Base-by-base conservation (phyloP, 495 filamentous ascomycete species). In the Xylaria grammica region DNA sequence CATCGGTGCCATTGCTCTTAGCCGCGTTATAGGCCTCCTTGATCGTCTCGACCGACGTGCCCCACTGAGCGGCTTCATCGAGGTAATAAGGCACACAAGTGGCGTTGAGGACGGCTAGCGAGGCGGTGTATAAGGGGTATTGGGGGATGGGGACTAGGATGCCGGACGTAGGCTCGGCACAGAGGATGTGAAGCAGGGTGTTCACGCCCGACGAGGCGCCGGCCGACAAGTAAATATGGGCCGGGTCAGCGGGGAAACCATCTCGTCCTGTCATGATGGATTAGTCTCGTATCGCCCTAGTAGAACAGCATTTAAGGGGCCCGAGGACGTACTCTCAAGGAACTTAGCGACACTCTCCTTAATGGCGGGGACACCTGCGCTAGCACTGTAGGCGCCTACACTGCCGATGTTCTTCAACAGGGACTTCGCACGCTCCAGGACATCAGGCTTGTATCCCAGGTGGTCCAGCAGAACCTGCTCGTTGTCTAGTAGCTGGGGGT, bases 101-200 rank as follows among this genome's bases (percentile, higher is more conserved):
- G 17, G 96, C 92, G 76, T 97, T 87, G 65, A 97, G 83, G 17
- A 99, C 79, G 24, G 93, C 78, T 58, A 99, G 85, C 2, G 94
- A 97, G 42, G 95, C 95, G 29, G 96, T 98, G 79, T 99, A 99
- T 42, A 99, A 88, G 11, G 95, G 95, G 75, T 99, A 99, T 78
- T 99, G 95, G 8, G 95, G 95, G 65, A 99, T 98, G 5, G 95
- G 95, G 22, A 99, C 90, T 30, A 99, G 85, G 32, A 99, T 85
- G 60, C 95, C 95, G 9, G 91, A 90, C 22, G 89, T 83, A n/a
- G 88, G 87, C 22, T 82, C 81, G 40, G 90, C 81, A 79, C 93
- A 96, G 76, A 99, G 91, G 75, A 96, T 83, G 78, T 93, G 91
- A 51, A 99, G 83, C 63, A 98, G 85, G 40, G 93, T 96, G 81